These are phyloP conservation scores for Aureobasidium lini DNA, from an alignment of 2,329 filamentous ascomycete genomes.

Conservation along the genomic window DNA sequence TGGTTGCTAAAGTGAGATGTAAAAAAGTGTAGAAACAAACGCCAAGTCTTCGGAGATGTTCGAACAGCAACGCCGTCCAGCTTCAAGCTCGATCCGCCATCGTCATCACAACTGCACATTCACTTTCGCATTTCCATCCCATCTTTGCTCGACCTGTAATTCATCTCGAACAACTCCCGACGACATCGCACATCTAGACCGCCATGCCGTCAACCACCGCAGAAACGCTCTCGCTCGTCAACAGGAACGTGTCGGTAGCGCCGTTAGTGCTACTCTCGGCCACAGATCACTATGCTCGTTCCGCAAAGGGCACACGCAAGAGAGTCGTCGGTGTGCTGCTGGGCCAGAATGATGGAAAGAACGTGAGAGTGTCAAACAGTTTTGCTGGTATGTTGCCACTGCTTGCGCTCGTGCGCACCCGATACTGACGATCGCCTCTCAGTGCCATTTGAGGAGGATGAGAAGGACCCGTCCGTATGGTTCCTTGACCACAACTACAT, in stretches of 20 bases:
- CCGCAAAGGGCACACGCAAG: constrained; percentile 78
- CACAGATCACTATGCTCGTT: constrained; percentile 96
- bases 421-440: constrained; percentile 17
- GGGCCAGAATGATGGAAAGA: constrained; percentile 92
- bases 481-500: constrained; percentile 99
- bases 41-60: constrained; percentile 5
- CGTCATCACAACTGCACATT: not conserved
- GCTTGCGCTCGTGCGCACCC: not conserved
- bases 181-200: not conserved
- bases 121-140: not conserved
- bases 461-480: constrained; percentile 97
- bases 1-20: no score
- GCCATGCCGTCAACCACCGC: constrained; percentile 93
- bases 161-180: not conserved
- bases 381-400: constrained; percentile 68
- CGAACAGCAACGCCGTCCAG: not conserved
- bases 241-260: constrained; percentile 90
- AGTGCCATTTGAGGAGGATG: constrained; percentile 99
- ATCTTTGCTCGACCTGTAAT: not conserved
- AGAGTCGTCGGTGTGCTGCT: constrained; percentile 91
- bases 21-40: not conserved
- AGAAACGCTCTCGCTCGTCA: constrained; percentile 91
- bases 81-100: not conserved
- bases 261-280: constrained; percentile 95
- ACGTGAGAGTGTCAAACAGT: constrained; percentile 96